Evolutionary conservation across 768 basidiomycete genomes (phyloP).

Genomic region (Termitomyces sp.): DNA sequence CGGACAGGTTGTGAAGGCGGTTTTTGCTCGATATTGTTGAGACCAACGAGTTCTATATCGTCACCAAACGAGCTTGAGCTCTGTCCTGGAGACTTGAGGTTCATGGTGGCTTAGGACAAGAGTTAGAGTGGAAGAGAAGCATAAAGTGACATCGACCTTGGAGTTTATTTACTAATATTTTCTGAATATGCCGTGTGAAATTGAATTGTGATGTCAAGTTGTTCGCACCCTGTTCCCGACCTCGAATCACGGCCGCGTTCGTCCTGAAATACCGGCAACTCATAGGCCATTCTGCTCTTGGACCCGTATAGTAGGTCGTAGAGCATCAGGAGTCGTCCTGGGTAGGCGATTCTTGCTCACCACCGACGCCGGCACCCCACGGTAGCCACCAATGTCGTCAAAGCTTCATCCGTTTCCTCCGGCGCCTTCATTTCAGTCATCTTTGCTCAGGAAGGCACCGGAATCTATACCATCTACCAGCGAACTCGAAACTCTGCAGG

Average conservation of each 20-base stretch:
- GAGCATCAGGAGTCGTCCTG: conserved; percentile 9
- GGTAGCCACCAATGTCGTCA: conserved; percentile 50
- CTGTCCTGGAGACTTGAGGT: conserved; percentile 28
- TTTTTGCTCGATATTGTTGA: conserved; percentile 19
- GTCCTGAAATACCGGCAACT: conserved; percentile 14
- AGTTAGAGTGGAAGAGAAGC: neutral
- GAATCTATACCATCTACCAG: conserved; percentile 69
- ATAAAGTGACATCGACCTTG: neutral
- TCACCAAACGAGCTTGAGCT: conserved; percentile 20
- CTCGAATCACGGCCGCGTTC: conserved; percentile 24
- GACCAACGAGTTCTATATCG: conserved; percentile 34
- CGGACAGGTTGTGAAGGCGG: neutral
- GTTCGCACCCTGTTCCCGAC: conserved; percentile 38
- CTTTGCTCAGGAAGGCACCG: conserved; percentile 59
- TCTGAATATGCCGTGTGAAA: conserved; percentile 14
- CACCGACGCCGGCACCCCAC: conserved; percentile 10
- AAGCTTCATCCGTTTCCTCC: conserved; percentile 48
- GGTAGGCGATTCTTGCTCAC: conserved; percentile 1
- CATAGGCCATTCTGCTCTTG: conserved; percentile 8
- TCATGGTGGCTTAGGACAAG: conserved; percentile 9
- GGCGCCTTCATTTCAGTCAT: conserved; percentile 50
- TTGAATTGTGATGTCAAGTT: conserved; percentile 23
- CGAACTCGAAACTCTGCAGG: conserved; percentile 63
- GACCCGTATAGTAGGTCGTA: conserved; percentile 11
- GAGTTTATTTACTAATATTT: conserved; percentile 12